phyloP scores from a whole-genome alignment of 2,329 filamentous ascomycete genomes.

The Coniella lustricola region DNA sequence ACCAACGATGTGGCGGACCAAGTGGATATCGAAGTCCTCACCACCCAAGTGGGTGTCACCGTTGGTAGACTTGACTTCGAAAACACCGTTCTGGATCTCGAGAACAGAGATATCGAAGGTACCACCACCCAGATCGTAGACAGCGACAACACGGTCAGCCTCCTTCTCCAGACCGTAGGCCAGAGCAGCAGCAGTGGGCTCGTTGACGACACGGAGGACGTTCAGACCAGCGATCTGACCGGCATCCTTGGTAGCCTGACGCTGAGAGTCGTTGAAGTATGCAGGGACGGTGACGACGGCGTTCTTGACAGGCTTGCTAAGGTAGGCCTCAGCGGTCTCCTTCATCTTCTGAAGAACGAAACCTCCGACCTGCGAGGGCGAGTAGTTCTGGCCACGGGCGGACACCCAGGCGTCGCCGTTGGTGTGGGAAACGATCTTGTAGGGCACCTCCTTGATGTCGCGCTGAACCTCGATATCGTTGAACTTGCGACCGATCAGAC shows the following conservation, averaged over 20 bases:
- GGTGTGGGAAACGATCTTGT: slow-evolving; percentile 96
- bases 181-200: slow-evolving; percentile 91
- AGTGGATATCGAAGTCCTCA: slow-evolving; percentile 93
- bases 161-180: slow-evolving; percentile 97
- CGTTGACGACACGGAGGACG: slow-evolving; percentile 95
- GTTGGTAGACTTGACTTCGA: slow-evolving; percentile 98
- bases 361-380: slow-evolving; percentile 94
- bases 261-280: slow-evolving; percentile 98
- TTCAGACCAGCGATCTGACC: slow-evolving; percentile 94
- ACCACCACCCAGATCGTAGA: slow-evolving; percentile 97
- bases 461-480: slow-evolving; percentile 89
- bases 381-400: slow-evolving; percentile 91
- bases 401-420: slow-evolving; percentile 97
- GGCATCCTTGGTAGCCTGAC: slow-evolving; percentile 96
- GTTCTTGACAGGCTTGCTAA: slow-evolving; percentile 87
- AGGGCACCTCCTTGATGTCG: slow-evolving; percentile 94
- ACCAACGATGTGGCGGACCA: slow-evolving; percentile 87
- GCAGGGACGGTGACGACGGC: slow-evolving; percentile 94
- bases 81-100: slow-evolving; percentile 95
- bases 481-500: slow-evolving; percentile 97
- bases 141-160: slow-evolving; percentile 79
- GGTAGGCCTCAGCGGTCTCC: slow-evolving; percentile 92
- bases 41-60: slow-evolving; percentile 98
- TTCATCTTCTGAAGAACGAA: slow-evolving; percentile 98
- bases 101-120: slow-evolving; percentile 99